Evolutionary conservation across 2,329 filamentous ascomycete species (phyloP).

Genomic region (Epicoccum sorghinum): DNA sequence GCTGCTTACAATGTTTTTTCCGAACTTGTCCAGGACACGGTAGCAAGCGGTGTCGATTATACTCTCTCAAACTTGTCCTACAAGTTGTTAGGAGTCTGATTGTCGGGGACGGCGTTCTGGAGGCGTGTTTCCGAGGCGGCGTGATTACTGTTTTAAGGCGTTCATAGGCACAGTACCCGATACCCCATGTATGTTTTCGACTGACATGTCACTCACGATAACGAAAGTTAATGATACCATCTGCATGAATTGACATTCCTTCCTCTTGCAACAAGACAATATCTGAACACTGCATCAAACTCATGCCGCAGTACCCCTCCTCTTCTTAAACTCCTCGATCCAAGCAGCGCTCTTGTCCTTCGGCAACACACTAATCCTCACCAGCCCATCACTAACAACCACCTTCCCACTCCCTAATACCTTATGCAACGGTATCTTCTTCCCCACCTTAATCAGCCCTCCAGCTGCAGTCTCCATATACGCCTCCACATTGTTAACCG

Average conservation of each 20-base stretch:
- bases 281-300: background rate
- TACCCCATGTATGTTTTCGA: background rate
- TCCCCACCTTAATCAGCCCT: constrained; percentile 86
- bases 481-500: constrained; percentile 72
- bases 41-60: too few relatives aligned
- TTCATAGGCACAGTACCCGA: background rate
- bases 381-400: constrained; percentile 84
- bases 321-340: constrained; percentile 82
- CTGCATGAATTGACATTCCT: too few relatives aligned
- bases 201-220: background rate
- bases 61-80: too few relatives aligned
- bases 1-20: too few relatives aligned
- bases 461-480: constrained; percentile 84
- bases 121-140: too few relatives aligned
- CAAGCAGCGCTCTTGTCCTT: constrained; percentile 72
- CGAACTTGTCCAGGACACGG: too few relatives aligned
- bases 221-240: too few relatives aligned
- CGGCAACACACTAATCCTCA: constrained; percentile 83
- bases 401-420: constrained; percentile 77
- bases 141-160: background rate
- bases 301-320: constrained; percentile 51
- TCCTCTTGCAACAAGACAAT: too few relatives aligned
- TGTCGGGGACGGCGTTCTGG: too few relatives aligned
- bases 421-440: constrained; percentile 78
- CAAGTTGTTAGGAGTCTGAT: too few relatives aligned